Evolutionary conservation across 2,329 filamentous ascomycete genomes (phyloP).

Genomic region (Cyanodermella asteris): DNA sequence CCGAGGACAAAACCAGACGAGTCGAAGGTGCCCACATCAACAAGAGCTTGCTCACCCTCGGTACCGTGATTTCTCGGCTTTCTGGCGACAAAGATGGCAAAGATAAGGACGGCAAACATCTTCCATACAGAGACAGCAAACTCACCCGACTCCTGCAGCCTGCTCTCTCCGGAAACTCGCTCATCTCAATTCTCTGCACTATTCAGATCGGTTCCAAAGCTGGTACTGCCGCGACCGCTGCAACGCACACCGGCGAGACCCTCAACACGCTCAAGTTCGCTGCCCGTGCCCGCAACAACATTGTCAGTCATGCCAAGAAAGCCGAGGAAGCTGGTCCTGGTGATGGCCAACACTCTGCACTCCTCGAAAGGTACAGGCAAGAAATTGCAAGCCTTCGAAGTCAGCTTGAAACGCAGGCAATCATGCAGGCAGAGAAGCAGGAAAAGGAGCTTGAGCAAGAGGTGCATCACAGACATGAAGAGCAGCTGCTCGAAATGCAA

Average conservation of each 20-base stretch:
- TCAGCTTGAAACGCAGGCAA: constrained; percentile 68
- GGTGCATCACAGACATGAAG: constrained; percentile 69
- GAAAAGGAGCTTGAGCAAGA: constrained; percentile 59
- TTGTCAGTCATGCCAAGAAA: constrained; percentile 88
- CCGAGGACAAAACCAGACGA: constrained; percentile 80
- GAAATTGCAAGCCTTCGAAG: constrained; percentile 66
- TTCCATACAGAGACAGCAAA: constrained; percentile 95
- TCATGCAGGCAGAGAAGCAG: constrained; percentile 39
- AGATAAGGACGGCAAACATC: constrained; percentile 74
- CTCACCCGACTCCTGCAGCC: constrained; percentile 81
- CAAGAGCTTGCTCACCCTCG: constrained; percentile 84
- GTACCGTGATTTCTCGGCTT: constrained; percentile 84
- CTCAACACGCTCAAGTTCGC: constrained; percentile 95
- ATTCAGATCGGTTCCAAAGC: constrained; percentile 73
- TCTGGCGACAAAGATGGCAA: constrained; percentile 75
- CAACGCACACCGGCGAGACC: constrained; percentile 65
- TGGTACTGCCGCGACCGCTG: constrained; percentile 46
- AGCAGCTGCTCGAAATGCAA: constrained; percentile 98
- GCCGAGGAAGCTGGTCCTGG: constrained; percentile 70
- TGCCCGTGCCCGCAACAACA: constrained; percentile 89
- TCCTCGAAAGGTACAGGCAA: constrained; percentile 81
- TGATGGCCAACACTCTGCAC: constrained; percentile 68
- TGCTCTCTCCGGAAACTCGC: constrained; percentile 74
- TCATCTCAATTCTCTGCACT: constrained; percentile 94
- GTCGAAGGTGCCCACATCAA: constrained; percentile 97